These are phyloP conservation scores for Boletus reticuloceps DNA, from an alignment of 768 basidiomycete genomes.

Conservation along the genomic window DNA sequence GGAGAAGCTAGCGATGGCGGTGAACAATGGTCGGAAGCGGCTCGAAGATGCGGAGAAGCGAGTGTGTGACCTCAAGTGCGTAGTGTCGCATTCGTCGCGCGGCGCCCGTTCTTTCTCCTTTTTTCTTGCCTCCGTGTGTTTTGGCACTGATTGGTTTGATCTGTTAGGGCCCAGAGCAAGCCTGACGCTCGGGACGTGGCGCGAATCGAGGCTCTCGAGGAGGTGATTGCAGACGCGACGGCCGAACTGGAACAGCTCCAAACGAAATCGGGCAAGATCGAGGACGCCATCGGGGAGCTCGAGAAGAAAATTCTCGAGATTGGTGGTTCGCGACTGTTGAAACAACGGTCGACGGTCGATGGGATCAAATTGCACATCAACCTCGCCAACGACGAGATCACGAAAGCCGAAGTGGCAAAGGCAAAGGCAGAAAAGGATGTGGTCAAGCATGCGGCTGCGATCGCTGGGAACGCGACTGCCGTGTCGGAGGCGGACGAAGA, in stretches of 20 bases:
- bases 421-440: conserved; percentile 86
- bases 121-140: neutral
- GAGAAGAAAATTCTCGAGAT: conserved; percentile 93
- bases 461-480: conserved; percentile 51
- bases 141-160: neutral
- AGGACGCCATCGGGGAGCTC: conserved; percentile 77
- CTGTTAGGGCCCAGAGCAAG: conserved; percentile 68
- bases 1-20: conserved; percentile 82
- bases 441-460: conserved; percentile 56
- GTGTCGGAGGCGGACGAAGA: conserved; percentile 68
- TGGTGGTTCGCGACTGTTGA: conserved; percentile 83
- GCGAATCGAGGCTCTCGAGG: conserved; percentile 72
- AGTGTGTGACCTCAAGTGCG: conserved; percentile 77
- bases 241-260: conserved; percentile 67
- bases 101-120: neutral
- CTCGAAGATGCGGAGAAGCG: conserved; percentile 73
- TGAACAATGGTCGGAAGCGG: conserved; percentile 59
- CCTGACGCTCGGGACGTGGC: conserved; percentile 80
- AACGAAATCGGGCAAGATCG: conserved; percentile 62
- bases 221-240: conserved; percentile 55
- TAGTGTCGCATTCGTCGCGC: conserved; percentile 3
- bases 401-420: conserved; percentile 89
- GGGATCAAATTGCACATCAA: conserved; percentile 83
- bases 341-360: conserved; percentile 90
- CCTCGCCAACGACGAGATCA: conserved; percentile 85